phyloP scores from a whole-genome alignment of 2,329 filamentous ascomycete species.

The Saccharata proteae region DNA sequence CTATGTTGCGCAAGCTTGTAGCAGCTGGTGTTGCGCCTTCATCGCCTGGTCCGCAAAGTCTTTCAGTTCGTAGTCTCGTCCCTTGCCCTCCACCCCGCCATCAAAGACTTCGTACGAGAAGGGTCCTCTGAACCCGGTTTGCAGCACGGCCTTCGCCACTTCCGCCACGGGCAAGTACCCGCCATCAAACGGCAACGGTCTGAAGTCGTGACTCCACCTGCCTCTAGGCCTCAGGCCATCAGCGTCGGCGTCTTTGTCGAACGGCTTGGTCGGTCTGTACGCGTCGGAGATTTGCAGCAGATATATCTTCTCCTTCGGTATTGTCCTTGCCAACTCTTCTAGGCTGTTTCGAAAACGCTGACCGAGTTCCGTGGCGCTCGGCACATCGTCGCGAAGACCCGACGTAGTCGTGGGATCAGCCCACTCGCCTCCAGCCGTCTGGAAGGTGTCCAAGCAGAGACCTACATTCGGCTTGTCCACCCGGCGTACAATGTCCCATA shows the following conservation, averaged over 20 bases:
- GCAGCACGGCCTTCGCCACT: conserved; percentile 52
- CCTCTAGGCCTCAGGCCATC: conserved; percentile 48
- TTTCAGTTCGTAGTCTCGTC: conserved; percentile 38
- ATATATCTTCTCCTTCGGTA: conserved; percentile 61
- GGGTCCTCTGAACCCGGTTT: conserved; percentile 55
- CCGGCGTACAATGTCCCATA: conserved; percentile 54
- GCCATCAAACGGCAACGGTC: conserved; percentile 56
- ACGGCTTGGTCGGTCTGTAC: conserved; percentile 48
- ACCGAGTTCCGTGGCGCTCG: conserved; percentile 34
- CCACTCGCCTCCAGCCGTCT: conserved; percentile 61
- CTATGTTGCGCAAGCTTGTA: conserved; percentile 21
- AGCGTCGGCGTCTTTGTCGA: conserved; percentile 38
- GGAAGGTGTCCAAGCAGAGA: conserved; percentile 67
- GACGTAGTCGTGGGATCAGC: conserved; percentile 55
- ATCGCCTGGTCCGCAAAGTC: conserved; percentile 41
- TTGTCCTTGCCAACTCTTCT: conserved; percentile 40
- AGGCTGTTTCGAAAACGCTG: conserved; percentile 43
- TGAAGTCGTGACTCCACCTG: conserved; percentile 59
- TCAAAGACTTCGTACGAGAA: conserved; percentile 63
- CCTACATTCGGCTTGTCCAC: conserved; percentile 57
- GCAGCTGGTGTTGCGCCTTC: conserved; percentile 31
- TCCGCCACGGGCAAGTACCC: conserved; percentile 59
- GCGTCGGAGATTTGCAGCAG: conserved; percentile 65
- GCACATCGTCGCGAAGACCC: conserved; percentile 42
- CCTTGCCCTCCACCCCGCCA: conserved; percentile 41